These are phyloP conservation scores for Penicillium macrosclerotiorum DNA, from an alignment of 495 filamentous ascomycete species.

Conservation along the genomic window DNA sequence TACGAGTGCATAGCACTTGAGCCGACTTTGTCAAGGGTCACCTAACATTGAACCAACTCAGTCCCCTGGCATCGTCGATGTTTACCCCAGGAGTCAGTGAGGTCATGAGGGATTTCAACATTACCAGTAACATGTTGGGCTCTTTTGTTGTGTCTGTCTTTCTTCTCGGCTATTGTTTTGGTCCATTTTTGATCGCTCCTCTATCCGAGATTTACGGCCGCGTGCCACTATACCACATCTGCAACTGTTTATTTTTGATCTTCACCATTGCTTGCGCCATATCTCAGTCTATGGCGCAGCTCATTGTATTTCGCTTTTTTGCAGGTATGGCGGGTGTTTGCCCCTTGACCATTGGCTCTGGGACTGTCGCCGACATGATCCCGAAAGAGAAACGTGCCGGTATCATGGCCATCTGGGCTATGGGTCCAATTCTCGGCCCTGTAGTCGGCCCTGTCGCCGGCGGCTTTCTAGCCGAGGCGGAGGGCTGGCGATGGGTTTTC, in stretches of 20 bases:
- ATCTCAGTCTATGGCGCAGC: neutral
- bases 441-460: constrained; percentile 27
- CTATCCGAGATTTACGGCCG: constrained; percentile 5
- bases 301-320: constrained; percentile 6
- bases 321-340: neutral
- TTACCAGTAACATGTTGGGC: neutral
- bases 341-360: neutral
- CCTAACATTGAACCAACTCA: neutral
- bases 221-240: neutral
- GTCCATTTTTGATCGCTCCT: constrained; percentile 6
- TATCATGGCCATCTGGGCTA: constrained; percentile 24
- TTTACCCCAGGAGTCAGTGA: constrained; percentile 2
- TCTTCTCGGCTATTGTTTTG: constrained; percentile 1
- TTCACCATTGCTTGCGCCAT: constrained; percentile 7
- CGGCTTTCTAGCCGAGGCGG: constrained; percentile 35
- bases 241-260: constrained; percentile 1
- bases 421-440: constrained; percentile 27
- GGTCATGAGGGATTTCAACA: constrained; percentile 1
- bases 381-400: constrained; percentile 18
- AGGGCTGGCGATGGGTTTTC: constrained; percentile 43
- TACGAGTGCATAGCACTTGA: neutral
- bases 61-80: constrained; percentile 5
- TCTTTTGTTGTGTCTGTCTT: neutral
- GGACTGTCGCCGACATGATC: constrained; percentile 28
- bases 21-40: neutral